Evolutionary conservation across 441 rosid species (phyloP).

Genomic region (Rhodomyrtus psidioides): DNA sequence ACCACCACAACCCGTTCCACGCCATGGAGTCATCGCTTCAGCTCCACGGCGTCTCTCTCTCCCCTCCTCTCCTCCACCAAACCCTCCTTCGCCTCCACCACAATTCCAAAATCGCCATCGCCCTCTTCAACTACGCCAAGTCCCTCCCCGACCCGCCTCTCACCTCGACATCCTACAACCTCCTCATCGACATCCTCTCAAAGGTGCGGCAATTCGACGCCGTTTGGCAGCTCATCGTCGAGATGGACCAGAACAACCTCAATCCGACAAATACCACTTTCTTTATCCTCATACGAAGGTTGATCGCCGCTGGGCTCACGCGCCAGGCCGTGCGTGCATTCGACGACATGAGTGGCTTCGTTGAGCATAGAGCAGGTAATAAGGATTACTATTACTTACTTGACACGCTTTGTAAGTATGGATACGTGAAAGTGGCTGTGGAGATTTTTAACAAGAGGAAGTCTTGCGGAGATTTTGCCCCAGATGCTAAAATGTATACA

Average conservation of each 20-base stretch:
- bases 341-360: conserved; percentile 59
- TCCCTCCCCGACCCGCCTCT: conserved; percentile 46
- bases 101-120: conserved; percentile 67
- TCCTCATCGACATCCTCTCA: conserved; percentile 69
- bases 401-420: conserved; percentile 75
- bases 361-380: conserved; percentile 6
- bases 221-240: conserved; percentile 55
- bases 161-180: conserved; percentile 45
- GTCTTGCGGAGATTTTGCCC: conserved; percentile 15
- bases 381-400: conserved; percentile 42
- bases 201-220: conserved; percentile 76
- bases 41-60: conserved; percentile 63
- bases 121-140: conserved; percentile 63
- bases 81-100: conserved; percentile 89
- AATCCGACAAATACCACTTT: conserved; percentile 48
- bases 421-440: conserved; percentile 54
- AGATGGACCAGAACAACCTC: conserved; percentile 41
- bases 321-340: conserved; percentile 78
- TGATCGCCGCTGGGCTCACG: conserved; percentile 70
- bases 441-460: conserved; percentile 55
- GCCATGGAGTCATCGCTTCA: conserved; percentile 77
- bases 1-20: conserved; percentile 89
- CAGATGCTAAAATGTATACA: conserved; percentile 46
- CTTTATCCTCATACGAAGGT: conserved; percentile 50
- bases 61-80: conserved; percentile 57